These are phyloP conservation scores for Ballota nigra DNA, from an alignment of 257 asterid species.

Conservation along the genomic window DNA sequence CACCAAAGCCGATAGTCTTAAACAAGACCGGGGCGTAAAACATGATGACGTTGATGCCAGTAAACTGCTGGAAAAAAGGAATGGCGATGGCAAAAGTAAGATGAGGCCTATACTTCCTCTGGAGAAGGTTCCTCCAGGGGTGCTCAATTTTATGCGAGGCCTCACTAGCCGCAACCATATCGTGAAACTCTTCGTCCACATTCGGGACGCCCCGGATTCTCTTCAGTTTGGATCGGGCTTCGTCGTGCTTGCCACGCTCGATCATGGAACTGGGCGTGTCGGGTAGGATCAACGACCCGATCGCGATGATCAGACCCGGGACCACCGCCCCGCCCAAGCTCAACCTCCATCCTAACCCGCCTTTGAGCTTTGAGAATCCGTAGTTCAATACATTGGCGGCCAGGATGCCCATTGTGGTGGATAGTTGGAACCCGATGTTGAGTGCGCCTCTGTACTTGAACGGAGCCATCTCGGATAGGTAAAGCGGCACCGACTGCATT, in stretches of 20 bases:
- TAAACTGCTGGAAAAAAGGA: slow-evolving; percentile 79
- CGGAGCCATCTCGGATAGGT: slow-evolving; percentile 62
- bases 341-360: slow-evolving; percentile 74
- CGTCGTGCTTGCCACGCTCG: slow-evolving; percentile 56
- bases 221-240: slow-evolving; percentile 45
- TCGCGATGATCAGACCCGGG: slow-evolving; percentile 65
- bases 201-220: slow-evolving; percentile 52
- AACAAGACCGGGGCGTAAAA: slow-evolving; percentile 84
- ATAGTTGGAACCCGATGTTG: slow-evolving; percentile 48
- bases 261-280: slow-evolving; percentile 86
- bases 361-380: slow-evolving; percentile 32
- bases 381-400: slow-evolving; percentile 45
- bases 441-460: slow-evolving; percentile 53
- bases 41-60: slow-evolving; percentile 79
- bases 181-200: slow-evolving; percentile 73
- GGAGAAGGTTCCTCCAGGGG: slow-evolving; percentile 70
- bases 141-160: slow-evolving; percentile 55
- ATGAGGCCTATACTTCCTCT: slow-evolving; percentile 69
- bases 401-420: slow-evolving; percentile 46
- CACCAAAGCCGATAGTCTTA: slow-evolving; percentile 62
- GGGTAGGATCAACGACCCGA: slow-evolving; percentile 74
- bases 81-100: slow-evolving; percentile 68
- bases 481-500: slow-evolving; percentile 50
- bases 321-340: slow-evolving; percentile 88
- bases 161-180: slow-evolving; percentile 66